These are phyloP conservation scores for Alternaria sp. DNA, from an alignment of 2,329 filamentous ascomycete genomes.

Conservation along the genomic window DNA sequence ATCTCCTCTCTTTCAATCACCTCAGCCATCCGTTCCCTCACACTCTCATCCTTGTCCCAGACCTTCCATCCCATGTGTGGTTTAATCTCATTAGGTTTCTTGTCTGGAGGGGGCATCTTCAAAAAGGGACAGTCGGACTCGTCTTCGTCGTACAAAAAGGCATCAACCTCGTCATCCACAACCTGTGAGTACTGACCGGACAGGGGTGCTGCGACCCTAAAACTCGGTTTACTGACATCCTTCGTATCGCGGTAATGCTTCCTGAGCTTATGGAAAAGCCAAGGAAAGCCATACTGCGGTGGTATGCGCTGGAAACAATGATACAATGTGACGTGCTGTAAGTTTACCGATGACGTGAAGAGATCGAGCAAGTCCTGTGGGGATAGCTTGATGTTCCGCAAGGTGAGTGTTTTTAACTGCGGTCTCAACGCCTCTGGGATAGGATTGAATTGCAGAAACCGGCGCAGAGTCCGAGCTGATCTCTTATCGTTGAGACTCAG, in stretches of 20 bases:
- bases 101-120: not conserved
- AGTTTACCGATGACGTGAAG: not conserved
- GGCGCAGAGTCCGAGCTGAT: not conserved
- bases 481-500: slow-evolving; percentile 5
- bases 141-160: slow-evolving; percentile 8
- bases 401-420: not conserved
- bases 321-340: slow-evolving; percentile 1
- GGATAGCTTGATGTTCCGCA: not conserved
- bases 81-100: not conserved
- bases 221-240: not conserved
- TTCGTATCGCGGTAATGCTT: not conserved
- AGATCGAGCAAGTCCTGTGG: not conserved
- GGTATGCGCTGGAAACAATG: not conserved
- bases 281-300: not conserved
- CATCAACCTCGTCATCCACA: slow-evolving; percentile 13
- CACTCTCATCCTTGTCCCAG: slow-evolving; percentile 4
- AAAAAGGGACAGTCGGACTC: slow-evolving; percentile 11
- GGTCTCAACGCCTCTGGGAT: slow-evolving; percentile 1
- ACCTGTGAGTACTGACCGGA: not conserved
- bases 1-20: not conserved
- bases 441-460: not conserved
- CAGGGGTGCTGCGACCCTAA: not conserved
- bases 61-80: slow-evolving; percentile 17
- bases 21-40: slow-evolving; percentile 3
- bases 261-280: not conserved